These are phyloP conservation scores for Cladosporium sp. DNA, from an alignment of 2,329 filamentous ascomycete genomes.

Conservation along the genomic window DNA sequence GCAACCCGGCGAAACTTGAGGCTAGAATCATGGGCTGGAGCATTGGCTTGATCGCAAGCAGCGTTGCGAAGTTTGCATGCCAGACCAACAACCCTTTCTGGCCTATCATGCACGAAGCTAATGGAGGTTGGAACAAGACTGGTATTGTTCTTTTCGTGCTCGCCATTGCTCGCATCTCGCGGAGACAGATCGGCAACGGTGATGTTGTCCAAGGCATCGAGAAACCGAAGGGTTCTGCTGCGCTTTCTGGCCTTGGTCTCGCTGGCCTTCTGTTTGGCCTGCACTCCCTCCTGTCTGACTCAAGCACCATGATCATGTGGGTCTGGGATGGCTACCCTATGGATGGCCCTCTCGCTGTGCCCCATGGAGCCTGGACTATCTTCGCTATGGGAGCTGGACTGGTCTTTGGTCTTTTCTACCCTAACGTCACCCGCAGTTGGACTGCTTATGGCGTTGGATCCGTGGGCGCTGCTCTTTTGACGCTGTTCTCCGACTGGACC, in stretches of 20 bases:
- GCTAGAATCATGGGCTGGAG: constrained; percentile 74
- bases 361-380: constrained; percentile 85
- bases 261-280: constrained; percentile 82
- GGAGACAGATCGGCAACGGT: constrained; percentile 8
- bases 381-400: constrained; percentile 81
- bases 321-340: constrained; percentile 96
- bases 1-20: constrained; percentile 71
- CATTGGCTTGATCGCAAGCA: constrained; percentile 78
- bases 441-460: constrained; percentile 72
- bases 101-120: constrained; percentile 85
- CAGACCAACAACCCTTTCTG: constrained; percentile 95
- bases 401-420: constrained; percentile 67
- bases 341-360: constrained; percentile 77
- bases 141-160: constrained; percentile 72
- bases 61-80: constrained; percentile 86
- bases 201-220: constrained; percentile 42
- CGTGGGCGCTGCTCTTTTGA: constrained; percentile 72
- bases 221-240: constrained; percentile 61
- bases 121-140: constrained; percentile 87
- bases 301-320: constrained; percentile 98
- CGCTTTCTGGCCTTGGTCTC: constrained; percentile 71
- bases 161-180: constrained; percentile 63
- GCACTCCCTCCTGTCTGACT: constrained; percentile 90
- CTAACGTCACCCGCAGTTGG: constrained; percentile 70
- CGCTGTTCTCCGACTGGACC: constrained; percentile 72